Base-by-base conservation (phyloP, 495 filamentous ascomycete genomes). In the Penicillium antarcticum region DNA sequence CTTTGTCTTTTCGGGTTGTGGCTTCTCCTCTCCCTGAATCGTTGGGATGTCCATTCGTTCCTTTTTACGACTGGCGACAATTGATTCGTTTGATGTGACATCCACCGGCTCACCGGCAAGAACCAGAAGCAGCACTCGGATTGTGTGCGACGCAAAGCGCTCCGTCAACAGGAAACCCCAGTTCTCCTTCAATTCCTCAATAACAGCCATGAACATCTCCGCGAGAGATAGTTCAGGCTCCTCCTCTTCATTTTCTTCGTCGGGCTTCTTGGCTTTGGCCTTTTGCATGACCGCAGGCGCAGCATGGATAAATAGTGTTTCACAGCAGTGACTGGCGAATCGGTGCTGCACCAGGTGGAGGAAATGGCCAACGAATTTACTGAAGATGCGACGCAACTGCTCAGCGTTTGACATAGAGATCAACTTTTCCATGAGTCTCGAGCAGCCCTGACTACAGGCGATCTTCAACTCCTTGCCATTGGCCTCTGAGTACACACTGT, bases 301-400 rank as follows among this genome's bases (percentile, higher is more conserved):
- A 8, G 87, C 86, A 48, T 86, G 81, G 32, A 91, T 74, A 60
- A 98, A 97, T 9, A 98, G 76, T 13, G 88, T 91, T 72, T 98
- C 94, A 68, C 92, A 97, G 64, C 92, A 97, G 70, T 98, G 94
- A 45, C 89, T 90, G 4, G 94, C 94, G 63, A 98, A 98, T 23
- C 92, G 87, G 67, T 98, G 94, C 60, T 94, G 91, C 18, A 96
- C 82, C 24, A 97, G 78, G 59, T 89, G 82, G 44, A 95, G 66
- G 70, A 96, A 97, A 61, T 97, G 87, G n/a, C 88, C 86, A 36
- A 77, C 80, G 62, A 97, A 96, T 40, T 86, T 87, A 48, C 78
- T 78, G 66, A 96, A 97, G 21, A 97, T 66, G 39, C 75, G 77
- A 71, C 95, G 95, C 55, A 97, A 83, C 69, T 98, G 95, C 26